Evolutionary conservation across 2,329 filamentous ascomycete genomes (phyloP).

Genomic region (Beauveria sp.): DNA sequence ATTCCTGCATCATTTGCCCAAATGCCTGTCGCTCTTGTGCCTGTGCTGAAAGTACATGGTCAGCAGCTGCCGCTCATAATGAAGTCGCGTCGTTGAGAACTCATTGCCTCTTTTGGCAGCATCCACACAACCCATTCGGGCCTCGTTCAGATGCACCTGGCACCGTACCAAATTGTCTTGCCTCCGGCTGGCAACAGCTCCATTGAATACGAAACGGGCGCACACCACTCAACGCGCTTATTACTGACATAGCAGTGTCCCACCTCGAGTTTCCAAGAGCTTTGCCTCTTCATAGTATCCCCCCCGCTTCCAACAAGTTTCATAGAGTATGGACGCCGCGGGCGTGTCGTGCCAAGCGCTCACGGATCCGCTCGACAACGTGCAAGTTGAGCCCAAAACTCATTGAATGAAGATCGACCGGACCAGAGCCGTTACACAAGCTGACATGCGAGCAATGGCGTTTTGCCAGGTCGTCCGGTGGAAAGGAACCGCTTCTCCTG

Average conservation of each 20-base stretch:
- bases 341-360: neutral
- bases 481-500: neutral
- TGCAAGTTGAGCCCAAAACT: neutral
- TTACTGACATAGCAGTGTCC: neutral
- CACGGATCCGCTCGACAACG: neutral
- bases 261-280: neutral
- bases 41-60: neutral
- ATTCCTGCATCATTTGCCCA: neutral
- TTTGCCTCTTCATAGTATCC: neutral
- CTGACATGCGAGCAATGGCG: neutral
- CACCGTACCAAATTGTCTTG: neutral
- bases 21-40: neutral
- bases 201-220: neutral
- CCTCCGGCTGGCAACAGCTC: neutral
- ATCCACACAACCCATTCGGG: neutral
- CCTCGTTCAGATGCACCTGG: too few species aligned
- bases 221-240: neutral
- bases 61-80: too few species aligned
- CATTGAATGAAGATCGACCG: neutral
- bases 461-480: neutral
- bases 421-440: neutral
- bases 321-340: neutral
- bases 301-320: neutral
- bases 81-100: neutral
- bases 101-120: neutral